These are phyloP conservation scores for Elasticomyces elasticus DNA, from an alignment of 495 filamentous ascomycete genomes.

Conservation along the genomic window DNA sequence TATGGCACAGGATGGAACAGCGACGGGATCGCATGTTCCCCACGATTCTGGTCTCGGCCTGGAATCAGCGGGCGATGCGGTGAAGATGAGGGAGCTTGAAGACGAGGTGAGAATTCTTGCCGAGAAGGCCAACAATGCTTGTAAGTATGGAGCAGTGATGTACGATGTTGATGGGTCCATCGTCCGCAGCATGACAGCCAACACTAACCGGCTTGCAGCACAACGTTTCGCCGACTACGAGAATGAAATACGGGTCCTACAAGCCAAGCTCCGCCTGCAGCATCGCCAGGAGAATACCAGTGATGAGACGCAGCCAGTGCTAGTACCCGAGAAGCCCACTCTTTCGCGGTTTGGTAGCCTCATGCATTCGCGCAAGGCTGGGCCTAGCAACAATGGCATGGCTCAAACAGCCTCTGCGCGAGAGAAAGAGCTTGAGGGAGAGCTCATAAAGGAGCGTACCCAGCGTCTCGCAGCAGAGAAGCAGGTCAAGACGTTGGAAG, in stretches of 20 bases:
- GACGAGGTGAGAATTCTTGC: slow-evolving; percentile 65
- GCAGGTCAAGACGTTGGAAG: slow-evolving; percentile 56
- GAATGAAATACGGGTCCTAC: slow-evolving; percentile 66
- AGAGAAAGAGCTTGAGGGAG: slow-evolving; percentile 51
- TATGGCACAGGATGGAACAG: slow-evolving; percentile 1
- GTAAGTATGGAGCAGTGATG: no score
- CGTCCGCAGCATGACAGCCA: background rate
- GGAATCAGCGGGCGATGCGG: slow-evolving; percentile 11
- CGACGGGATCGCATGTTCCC: slow-evolving; percentile 3
- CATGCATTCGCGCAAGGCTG: slow-evolving; percentile 9
- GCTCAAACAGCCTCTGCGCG: slow-evolving; percentile 27
- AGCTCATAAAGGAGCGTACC: slow-evolving; percentile 58
- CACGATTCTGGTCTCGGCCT: slow-evolving; percentile 16
- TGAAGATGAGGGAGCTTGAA: slow-evolving; percentile 68
- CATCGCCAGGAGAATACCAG: slow-evolving; percentile 1
- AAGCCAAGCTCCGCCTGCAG: slow-evolving; percentile 29
- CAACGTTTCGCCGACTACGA: slow-evolving; percentile 80
- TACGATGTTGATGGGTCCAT: no score
- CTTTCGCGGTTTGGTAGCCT: slow-evolving; percentile 15
- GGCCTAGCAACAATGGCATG: slow-evolving; percentile 19
- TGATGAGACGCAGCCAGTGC: slow-evolving; percentile 6
- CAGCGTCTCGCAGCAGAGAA: slow-evolving; percentile 67
- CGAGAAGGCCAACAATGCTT: slow-evolving; percentile 64
- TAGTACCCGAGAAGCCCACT: slow-evolving; percentile 5
- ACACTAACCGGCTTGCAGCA: slow-evolving; percentile 1